A percentile compares a stretch with the other conserved stretches of the same genome.
phyloP scores from a whole-genome alignment of 2,329 filamentous ascomycete species.

The Cordyceps cateniannulata region DNA sequence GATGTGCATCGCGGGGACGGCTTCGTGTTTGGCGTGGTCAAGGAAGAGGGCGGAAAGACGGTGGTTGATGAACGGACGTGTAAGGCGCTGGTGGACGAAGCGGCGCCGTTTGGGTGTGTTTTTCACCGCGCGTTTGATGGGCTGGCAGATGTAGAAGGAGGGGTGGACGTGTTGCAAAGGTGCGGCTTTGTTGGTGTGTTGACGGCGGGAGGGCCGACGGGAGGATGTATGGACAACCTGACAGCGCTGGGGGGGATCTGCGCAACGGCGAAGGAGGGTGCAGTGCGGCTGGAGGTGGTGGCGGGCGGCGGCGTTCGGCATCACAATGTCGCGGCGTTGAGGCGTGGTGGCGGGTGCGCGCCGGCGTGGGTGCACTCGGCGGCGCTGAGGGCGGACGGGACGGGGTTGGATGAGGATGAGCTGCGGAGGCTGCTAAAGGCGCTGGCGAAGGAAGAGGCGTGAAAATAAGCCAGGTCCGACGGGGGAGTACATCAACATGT shows the following conservation, averaged over 20 bases:
- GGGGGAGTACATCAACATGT: not conserved
- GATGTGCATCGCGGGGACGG: slow-evolving; percentile 39
- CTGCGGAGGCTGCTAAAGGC: slow-evolving; percentile 11
- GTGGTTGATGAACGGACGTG: slow-evolving; percentile 32
- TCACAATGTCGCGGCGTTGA: slow-evolving; percentile 29
- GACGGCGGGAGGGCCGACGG: slow-evolving; percentile 44
- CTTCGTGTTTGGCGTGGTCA: slow-evolving; percentile 52
- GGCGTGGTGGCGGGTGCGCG: slow-evolving; percentile 20
- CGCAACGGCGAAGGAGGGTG: slow-evolving; percentile 14
- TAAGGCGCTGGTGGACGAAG: slow-evolving; percentile 36
- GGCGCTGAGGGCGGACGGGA: slow-evolving; percentile 25
- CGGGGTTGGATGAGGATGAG: slow-evolving; percentile 23
- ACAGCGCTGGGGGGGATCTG: slow-evolving; percentile 25
- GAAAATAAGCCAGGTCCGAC: too few species aligned
- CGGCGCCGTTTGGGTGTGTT: slow-evolving; percentile 38
- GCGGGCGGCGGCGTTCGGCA: slow-evolving; percentile 46
- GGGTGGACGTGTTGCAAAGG: slow-evolving; percentile 27
- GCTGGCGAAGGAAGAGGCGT: not conserved
- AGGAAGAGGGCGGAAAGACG: not conserved
- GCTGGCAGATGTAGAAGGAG: slow-evolving; percentile 26
- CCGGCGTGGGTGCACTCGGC: slow-evolving; percentile 42
- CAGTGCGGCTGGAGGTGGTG: slow-evolving; percentile 43
- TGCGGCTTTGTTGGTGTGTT: slow-evolving; percentile 46
- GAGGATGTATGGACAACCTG: slow-evolving; percentile 32
- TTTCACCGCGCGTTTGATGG: slow-evolving; percentile 53